Conservation (phyloP, 371 early-diverging fungal genomes). For the Apophysomyces sp. region DNA sequence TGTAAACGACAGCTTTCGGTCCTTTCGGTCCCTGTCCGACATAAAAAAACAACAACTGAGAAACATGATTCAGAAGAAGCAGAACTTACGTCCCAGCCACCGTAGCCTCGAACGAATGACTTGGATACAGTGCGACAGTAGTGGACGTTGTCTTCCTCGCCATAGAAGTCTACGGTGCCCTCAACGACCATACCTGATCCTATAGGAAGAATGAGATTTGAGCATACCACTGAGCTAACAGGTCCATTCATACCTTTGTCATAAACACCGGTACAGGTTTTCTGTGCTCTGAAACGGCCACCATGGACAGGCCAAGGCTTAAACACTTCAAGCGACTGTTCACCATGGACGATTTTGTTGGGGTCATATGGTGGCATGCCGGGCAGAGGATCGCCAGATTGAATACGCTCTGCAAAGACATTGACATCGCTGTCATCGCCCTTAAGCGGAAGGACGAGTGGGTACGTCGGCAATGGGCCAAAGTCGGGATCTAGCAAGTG, state of each 20-base stretch:
- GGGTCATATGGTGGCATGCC: conserved; percentile 73
- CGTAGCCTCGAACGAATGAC: conserved; percentile 60
- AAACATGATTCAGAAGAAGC: neutral
- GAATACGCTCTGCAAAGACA: conserved; percentile 53
- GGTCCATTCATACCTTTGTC: conserved; percentile 50
- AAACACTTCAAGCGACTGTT: conserved; percentile 62
- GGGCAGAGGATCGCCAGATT: conserved; percentile 39
- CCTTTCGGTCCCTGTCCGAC: conserved; percentile 59
- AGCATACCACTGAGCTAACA: neutral
- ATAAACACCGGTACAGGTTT: conserved; percentile 56
- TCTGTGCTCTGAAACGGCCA: conserved; percentile 57
- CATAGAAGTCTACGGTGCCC: conserved; percentile 48
- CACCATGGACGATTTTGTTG: conserved; percentile 75
- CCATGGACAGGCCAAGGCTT: conserved; percentile 59
- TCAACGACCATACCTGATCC: conserved; percentile 67
- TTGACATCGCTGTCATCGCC: conserved; percentile 62
- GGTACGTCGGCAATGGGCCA: conserved; percentile 72
- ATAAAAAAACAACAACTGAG: neutral
- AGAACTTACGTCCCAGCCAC: conserved; percentile 55
- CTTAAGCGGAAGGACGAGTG: conserved; percentile 66
- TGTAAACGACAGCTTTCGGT: conserved; percentile 47
- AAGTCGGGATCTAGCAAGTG: conserved; percentile 65
- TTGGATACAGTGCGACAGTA: conserved; percentile 55
- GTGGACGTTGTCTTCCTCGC: conserved; percentile 44
- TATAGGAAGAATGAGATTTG: neutral